Conservation (phyloP, 495 filamentous ascomycete genomes). For the Xylaria venustula region DNA sequence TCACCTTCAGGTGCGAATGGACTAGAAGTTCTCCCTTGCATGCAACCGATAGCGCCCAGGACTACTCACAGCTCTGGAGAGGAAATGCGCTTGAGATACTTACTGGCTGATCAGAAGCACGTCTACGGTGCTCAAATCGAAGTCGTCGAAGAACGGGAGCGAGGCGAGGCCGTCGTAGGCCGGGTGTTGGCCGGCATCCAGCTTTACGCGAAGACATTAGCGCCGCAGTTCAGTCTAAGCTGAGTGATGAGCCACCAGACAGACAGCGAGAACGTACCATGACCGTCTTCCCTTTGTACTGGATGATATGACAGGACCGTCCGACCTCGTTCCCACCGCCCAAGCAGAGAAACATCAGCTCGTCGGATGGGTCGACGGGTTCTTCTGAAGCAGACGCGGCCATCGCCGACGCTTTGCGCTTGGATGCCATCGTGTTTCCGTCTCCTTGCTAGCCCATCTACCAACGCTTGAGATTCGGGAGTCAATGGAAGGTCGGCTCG, state of each 20-base stretch:
- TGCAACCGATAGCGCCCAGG: conserved; percentile 22
- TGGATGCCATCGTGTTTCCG: conserved; percentile 60
- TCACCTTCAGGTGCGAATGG: neutral
- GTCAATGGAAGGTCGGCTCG: neutral
- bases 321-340: conserved; percentile 97
- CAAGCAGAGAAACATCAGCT: conserved; percentile 88
- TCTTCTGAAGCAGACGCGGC: conserved; percentile 59
- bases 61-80: conserved; percentile 13
- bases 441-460: conserved; percentile 6
- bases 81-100: conserved; percentile 39
- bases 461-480: neutral
- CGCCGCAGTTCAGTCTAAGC: conserved; percentile 14
- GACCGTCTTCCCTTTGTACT: conserved; percentile 98
- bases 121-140: conserved; percentile 95
- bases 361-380: conserved; percentile 75
- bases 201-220: conserved; percentile 47
- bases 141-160: conserved; percentile 97
- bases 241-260: neutral
- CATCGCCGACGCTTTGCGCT: conserved; percentile 71
- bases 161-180: conserved; percentile 94
- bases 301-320: conserved; percentile 93
- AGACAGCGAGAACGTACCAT: conserved; percentile 63
- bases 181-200: conserved; percentile 95
- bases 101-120: conserved; percentile 98
- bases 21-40: conserved; percentile 3